These are phyloP conservation scores for Cystobasidium onofrii DNA, from an alignment of 768 basidiomycete species.

Conservation along the genomic window DNA sequence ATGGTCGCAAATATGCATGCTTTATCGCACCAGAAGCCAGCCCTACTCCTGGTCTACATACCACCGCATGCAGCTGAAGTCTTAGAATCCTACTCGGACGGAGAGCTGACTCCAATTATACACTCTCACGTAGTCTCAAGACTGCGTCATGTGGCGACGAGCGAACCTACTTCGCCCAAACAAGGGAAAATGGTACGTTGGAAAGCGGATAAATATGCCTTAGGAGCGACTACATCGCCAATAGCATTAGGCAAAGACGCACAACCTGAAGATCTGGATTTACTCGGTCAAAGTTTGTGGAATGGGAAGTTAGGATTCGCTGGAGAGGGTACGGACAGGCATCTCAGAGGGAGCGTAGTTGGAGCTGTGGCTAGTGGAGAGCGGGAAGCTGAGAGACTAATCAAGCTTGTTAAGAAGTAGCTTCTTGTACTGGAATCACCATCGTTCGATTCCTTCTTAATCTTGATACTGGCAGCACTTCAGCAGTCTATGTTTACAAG, in stretches of 20 bases:
- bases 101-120: background rate
- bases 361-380: slow-evolving; percentile 31
- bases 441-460: too few relatives aligned
- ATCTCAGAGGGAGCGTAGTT: slow-evolving; percentile 21
- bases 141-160: background rate
- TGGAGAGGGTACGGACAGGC: slow-evolving; percentile 27
- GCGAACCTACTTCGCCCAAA: background rate
- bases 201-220: slow-evolving; percentile 20
- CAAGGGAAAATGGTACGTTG: slow-evolving; percentile 25
- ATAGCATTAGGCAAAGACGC: slow-evolving; percentile 22
- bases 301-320: slow-evolving; percentile 21
- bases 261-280: slow-evolving; percentile 13
- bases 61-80: slow-evolving; percentile 10
- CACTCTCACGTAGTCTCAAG: background rate
- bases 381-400: slow-evolving; percentile 26
- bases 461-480: too few relatives aligned
- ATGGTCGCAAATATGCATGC: slow-evolving; percentile 31
- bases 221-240: slow-evolving; percentile 28
- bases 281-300: slow-evolving; percentile 9
- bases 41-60: slow-evolving; percentile 13
- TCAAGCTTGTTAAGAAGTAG: background rate
- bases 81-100: background rate
- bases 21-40: background rate
- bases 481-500: too few relatives aligned
- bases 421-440: too few relatives aligned